Base-by-base conservation (phyloP, 345 rosid species). In the Orychophragmus violaceus region DNA sequence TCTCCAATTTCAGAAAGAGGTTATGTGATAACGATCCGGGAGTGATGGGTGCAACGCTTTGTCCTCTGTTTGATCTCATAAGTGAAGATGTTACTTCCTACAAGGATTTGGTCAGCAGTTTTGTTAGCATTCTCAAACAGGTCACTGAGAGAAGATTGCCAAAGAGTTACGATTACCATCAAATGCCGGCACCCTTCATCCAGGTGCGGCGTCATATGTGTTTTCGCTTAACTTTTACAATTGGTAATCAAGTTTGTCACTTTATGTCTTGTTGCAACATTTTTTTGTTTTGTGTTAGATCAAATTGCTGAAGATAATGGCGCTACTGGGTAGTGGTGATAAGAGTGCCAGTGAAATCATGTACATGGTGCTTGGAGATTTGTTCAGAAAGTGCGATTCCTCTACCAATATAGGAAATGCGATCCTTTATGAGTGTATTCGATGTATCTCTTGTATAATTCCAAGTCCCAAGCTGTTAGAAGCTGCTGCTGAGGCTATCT, bases 1-100 rank as follows among this genome's bases (percentile, higher is more conserved):
- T 85, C 36, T 84, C 99, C 41, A 91, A 88, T 78, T 94, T 94
- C 67, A 85, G 99, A 51, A 91, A 91, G 97, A 87, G 83, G 76
- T 81, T 94, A 32, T 87, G 88, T 56, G 99, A 94, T 67, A 94
- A 86, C 49, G 99, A 94, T 77, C 96, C 97, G 3, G 99, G 99
- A 27, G 99, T 94, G 39, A 94, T 94, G 99, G 99, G 99, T 37
- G 99, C 99, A 13, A 88, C 99, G 3, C 93, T 90, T 28, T 94
- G 91, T 60, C 99, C 99, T 1, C 85, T 94, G 29, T 88, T 94
- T 76, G 97, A 94, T 79, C 88, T 88, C 13, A 80, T 90, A 16
- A 78, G 84, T 9, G 70, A 54, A 25, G 99, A 94, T 80, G 91
- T 78, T 44, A 83, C 52, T 59, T 82, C 93, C 14, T 87, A 83